Conservation (phyloP, 2,329 filamentous ascomycete species). For the Magnaporthiopsis incrustans region DNA sequence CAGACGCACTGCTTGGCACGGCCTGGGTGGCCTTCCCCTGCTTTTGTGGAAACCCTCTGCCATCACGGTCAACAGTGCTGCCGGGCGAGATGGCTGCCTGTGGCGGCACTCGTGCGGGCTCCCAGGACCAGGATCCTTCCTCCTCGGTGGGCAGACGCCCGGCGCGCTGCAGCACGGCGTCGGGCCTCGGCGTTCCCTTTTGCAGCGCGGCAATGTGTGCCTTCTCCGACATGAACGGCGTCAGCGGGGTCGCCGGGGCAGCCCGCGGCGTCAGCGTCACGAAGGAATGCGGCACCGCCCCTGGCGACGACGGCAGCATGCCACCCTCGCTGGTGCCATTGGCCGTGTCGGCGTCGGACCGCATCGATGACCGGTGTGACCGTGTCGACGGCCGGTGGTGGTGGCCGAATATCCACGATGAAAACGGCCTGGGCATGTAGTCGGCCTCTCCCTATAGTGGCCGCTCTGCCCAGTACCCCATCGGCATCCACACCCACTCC, state of each 20-base stretch:
- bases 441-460: constrained; percentile 12
- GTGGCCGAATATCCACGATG: neutral
- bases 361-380: too few species aligned
- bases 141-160: too few species aligned
- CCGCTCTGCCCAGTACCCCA: constrained; percentile 55
- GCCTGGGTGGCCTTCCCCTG: neutral
- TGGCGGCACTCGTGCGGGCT: too few species aligned
- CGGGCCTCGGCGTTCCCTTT: neutral
- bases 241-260: constrained; percentile 12
- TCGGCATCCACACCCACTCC: constrained; percentile 58
- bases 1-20: neutral
- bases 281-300: constrained; percentile 4
- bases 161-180: neutral
- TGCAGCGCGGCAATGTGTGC: constrained; percentile 25
- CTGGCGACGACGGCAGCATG: constrained; percentile 12
- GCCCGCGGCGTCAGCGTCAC: neutral
- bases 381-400: too few species aligned
- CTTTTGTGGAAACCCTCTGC: neutral
- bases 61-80: neutral
- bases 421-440: neutral
- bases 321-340: constrained; percentile 4
- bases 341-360: neutral
- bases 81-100: neutral
- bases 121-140: too few species aligned
- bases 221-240: constrained; percentile 19